Base-by-base conservation (phyloP, 2,329 filamentous ascomycete genomes). In the Magnaporthiopsis poae region DNA sequence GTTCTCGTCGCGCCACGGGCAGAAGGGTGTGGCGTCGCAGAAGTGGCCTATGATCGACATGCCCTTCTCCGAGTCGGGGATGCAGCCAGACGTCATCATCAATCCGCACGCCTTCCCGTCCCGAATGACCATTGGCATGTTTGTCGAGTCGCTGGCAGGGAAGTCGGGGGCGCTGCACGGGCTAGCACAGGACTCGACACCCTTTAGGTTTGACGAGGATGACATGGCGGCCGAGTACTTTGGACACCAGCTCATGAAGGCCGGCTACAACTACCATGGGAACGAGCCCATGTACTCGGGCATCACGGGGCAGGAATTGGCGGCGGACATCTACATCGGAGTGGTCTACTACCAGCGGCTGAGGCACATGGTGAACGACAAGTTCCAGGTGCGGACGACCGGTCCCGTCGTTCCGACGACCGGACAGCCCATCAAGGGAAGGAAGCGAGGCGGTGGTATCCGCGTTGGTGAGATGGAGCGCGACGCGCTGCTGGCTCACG, bases 71-170 rank as follows among this genome's bases (percentile, higher is more conserved):
- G 95, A 99, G 80, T 91, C 90, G 7, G 95, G 95, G 66, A 98
- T 99, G 68, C 93, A 97, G 74, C 95, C 95, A 12, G 95, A 99
- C 78, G 84, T 96, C 73, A 99, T 99, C 78, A 99, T 99, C 83
- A 99, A 99, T 80, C 95, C 95, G 60, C 95, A 99, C 84, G 95
- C 95, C 74, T 99, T 99, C 84, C 95, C 95, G 9, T 98, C 94
- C 62, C 93, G 95, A 79, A 99, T 99, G 95, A 99, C 95, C 27
- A 99, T 99, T 75, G 95, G 95, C 75, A 98, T 98, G 91, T 98
- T 99, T 78, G 88, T 99, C 74, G 95, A 99, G 81, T 97, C 93
- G 5, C 84, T 99, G 65, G 95, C 95, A 12, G 95, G 95, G 68
- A 99, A 99, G 80, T 88, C 94, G 12, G 95, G 95, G 62, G 91